Evolutionary conservation across 176 grass and related monocot genomes (phyloP).

Genomic region (Oryza longistaminata): DNA sequence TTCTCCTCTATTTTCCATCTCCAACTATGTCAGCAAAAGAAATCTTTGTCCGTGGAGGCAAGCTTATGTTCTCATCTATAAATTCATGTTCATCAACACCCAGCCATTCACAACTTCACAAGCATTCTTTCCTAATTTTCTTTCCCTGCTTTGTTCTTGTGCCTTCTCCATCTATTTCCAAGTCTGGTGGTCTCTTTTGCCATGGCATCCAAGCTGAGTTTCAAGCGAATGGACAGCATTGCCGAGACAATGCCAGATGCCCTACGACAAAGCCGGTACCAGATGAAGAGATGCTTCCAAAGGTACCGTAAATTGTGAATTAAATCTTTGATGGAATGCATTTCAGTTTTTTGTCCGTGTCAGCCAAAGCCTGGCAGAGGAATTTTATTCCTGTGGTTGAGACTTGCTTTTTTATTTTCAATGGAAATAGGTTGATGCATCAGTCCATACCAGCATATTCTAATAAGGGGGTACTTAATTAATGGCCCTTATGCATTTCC

Average conservation of each 20-base stretch:
- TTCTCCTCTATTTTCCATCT: conserved; percentile 55
- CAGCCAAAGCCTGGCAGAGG: background rate
- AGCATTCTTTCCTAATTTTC: background rate
- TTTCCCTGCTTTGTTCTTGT: background rate
- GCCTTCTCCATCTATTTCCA: background rate
- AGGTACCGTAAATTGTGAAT: conserved; percentile 38
- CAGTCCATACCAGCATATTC: too few species aligned
- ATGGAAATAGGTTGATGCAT: too few species aligned
- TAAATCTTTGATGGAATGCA: background rate
- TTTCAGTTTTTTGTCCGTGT: background rate
- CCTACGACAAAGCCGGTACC: conserved; percentile 76
- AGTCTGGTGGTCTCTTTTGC: conserved; percentile 3
- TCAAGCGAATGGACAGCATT: conserved; percentile 83
- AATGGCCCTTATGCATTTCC: too few species aligned
- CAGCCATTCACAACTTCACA: conserved; percentile 38
- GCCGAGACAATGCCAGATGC: conserved; percentile 91
- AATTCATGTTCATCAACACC: conserved; percentile 41
- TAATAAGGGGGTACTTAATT: too few species aligned
- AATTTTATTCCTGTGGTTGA: too few species aligned
- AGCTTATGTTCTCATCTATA: conserved; percentile 58
- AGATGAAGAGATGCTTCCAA: conserved; percentile 94
- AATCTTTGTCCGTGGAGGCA: conserved; percentile 40
- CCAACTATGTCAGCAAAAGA: conserved; percentile 48
- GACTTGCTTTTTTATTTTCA: too few species aligned
- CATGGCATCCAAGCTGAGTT: conserved; percentile 65